phyloP scores from a whole-genome alignment of 2,329 filamentous ascomycete species.

The Hymenoscyphus fraxineus region DNA sequence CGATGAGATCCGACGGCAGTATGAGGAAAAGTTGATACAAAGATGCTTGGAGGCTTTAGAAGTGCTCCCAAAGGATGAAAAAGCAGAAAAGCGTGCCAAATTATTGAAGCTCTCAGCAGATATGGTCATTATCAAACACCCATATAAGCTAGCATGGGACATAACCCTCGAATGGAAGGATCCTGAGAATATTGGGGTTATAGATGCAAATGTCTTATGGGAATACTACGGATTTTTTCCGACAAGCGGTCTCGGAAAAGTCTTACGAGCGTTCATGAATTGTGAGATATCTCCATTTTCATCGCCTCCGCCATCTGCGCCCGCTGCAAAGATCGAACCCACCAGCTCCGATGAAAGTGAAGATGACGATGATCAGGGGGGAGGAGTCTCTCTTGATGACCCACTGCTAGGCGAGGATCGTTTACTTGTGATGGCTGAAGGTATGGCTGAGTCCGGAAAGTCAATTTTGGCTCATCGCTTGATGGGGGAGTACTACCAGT shows the following conservation, averaged over 20 bases:
- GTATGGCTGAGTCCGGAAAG: constrained; percentile 56
- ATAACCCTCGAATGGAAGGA: constrained; percentile 89
- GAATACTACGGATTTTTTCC: constrained; percentile 84
- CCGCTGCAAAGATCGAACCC: constrained; percentile 36
- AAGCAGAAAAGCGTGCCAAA: constrained; percentile 65
- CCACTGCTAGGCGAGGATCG: constrained; percentile 73
- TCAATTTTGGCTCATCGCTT: constrained; percentile 82
- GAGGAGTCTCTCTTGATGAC: constrained; percentile 48
- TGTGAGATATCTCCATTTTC: constrained; percentile 82
- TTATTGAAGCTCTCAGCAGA: constrained; percentile 77
- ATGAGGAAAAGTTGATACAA: constrained; percentile 85
- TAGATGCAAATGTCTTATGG: constrained; percentile 73
- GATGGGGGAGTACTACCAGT: constrained; percentile 77
- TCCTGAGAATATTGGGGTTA: constrained; percentile 65
- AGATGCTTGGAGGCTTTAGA: constrained; percentile 75
- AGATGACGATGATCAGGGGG: constrained; percentile 53
- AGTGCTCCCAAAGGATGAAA: constrained; percentile 60
- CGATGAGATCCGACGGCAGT: constrained; percentile 76
- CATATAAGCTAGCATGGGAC: constrained; percentile 85
- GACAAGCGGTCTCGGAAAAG: constrained; percentile 73
- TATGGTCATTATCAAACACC: constrained; percentile 95
- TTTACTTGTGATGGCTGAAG: constrained; percentile 74
- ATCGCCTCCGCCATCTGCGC: constrained; percentile 36
- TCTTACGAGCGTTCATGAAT: constrained; percentile 76
- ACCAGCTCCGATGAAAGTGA: constrained; percentile 48